Evolutionary conservation across 2,329 filamentous ascomycete species (phyloP).

Genomic region (Magnaporthiopsis incrustans): DNA sequence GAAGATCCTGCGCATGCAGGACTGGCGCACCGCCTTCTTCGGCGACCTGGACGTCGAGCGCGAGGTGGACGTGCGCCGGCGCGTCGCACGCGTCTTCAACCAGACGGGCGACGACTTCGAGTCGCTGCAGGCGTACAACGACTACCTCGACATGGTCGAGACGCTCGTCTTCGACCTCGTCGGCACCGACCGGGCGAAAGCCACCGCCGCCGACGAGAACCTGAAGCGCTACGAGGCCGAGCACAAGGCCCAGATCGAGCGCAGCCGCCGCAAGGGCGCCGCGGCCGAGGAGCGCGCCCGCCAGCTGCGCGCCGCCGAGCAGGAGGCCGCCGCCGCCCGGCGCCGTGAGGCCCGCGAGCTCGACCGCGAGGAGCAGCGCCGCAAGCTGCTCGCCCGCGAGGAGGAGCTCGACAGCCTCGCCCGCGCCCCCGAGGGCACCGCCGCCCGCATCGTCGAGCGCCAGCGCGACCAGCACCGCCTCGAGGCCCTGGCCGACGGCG

Average conservation of each 20-base stretch:
- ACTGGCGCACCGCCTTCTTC: conserved; percentile 85
- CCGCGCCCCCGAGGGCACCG: conserved; percentile 47
- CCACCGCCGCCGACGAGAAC: conserved; percentile 28
- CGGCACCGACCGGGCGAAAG: conserved; percentile 51
- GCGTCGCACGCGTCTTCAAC: conserved; percentile 78
- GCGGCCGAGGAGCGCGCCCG: conserved; percentile 44
- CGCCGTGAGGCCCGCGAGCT: conserved; percentile 57
- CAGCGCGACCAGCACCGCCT: conserved; percentile 52
- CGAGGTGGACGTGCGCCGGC: conserved; percentile 82
- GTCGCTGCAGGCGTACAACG: conserved; percentile 73
- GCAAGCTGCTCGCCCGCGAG: conserved; percentile 54
- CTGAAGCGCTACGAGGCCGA: conserved; percentile 65
- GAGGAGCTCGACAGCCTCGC: conserved; percentile 64
- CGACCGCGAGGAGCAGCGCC: conserved; percentile 61
- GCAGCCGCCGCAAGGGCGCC: conserved; percentile 44
- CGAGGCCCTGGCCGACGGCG: conserved; percentile 22
- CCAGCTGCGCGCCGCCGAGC: conserved; percentile 53
- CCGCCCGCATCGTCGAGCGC: conserved; percentile 60
- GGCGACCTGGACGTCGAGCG: conserved; percentile 80
- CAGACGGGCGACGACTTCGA: conserved; percentile 87
- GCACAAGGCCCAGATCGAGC: conserved; percentile 61
- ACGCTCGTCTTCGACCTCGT: conserved; percentile 84
- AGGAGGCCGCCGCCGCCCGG: conserved; percentile 56
- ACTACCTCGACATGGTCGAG: conserved; percentile 92
- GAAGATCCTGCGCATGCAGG: conserved; percentile 74